Evolutionary conservation across 305 asterid genomes (phyloP), one percentile per base, ranked within the genome.

Genomic region (Fraxinus albicans): DNA sequence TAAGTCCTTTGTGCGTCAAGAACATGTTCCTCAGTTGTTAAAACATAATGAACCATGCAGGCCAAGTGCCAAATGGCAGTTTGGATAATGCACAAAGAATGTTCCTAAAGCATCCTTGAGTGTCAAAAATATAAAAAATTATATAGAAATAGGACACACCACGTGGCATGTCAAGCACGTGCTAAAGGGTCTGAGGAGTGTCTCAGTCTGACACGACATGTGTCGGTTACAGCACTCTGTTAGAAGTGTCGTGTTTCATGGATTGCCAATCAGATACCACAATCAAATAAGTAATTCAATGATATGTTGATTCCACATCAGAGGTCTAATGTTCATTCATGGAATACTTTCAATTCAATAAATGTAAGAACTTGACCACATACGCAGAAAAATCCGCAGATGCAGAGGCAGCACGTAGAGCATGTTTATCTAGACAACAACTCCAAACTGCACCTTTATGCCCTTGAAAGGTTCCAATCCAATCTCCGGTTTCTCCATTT

Each of bases 391-490:
- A 96, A 92, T 96, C 99, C 36, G 99, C 99, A 83, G 99, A 93
- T 2, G 97, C 98, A 79, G 99, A 90, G 63, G 99, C 99, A 79
- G 96, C 98, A 73, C 95, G 97, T 73, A 96, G 83, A 55, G 97
- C 99, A 79, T 90, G 88, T 84, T 93, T 96, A 89, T 94, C 98
- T 85, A 96, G 84, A 89, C 97, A 89, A 87, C 95, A 89, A 88
- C 98, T 91, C 98, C 98, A 96, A 50, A 96, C 99, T 42, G 99
- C 99, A 86, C 99, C 98, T 84, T 96, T 96, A 88, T 96, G 99
- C 82, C 99, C 99, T 89, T 91, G 93, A 87, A 94, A 96, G 81
- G 98, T 94, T 86, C 99, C 99, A 88, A 96, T 89, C 99, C 99
- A 96, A 79, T 96, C 99, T 23, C 98, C 99, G 8, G 99, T 94